Conservation (phyloP, 2,329 filamentous ascomycete genomes). For the Eutypella sp. region DNA sequence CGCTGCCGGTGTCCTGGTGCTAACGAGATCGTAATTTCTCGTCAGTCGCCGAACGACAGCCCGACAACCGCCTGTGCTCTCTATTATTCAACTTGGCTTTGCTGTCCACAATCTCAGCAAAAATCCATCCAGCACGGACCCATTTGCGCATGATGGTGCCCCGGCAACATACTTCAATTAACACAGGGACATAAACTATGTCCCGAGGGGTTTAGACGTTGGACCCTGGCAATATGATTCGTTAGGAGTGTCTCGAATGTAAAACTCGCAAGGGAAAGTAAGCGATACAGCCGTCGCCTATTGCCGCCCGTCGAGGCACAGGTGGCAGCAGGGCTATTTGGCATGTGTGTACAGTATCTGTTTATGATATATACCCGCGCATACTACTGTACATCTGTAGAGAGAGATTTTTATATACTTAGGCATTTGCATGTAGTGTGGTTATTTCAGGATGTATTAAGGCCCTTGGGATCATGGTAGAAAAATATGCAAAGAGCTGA, state of each 20-base stretch:
- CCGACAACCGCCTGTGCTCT: slow-evolving; percentile 23
- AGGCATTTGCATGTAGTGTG: no score
- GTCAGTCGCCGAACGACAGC: slow-evolving; percentile 4
- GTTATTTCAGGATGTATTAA: no score
- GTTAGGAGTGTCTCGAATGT: background rate
- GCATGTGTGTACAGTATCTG: no score
- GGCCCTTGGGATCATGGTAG: no score
- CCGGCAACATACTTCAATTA: slow-evolving; percentile 20
- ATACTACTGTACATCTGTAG: no score
- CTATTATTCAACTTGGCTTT: no score
- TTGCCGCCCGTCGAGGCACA: no score
- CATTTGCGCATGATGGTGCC: slow-evolving; percentile 18
- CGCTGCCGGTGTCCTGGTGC: slow-evolving; percentile 16
- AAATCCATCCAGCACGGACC: slow-evolving; percentile 19
- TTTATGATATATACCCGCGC: no score
- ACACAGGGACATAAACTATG: no score
- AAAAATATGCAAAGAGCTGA: no score
- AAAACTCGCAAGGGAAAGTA: background rate
- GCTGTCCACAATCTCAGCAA: slow-evolving; percentile 23
- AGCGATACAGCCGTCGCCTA: no score
- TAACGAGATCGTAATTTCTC: slow-evolving; percentile 27
- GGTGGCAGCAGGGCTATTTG: no score
- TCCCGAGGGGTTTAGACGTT: background rate
- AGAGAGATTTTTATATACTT: background rate
- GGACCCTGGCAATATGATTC: background rate